A percentile compares a stretch with the other conserved stretches of the same genome.
Evolutionary conservation across 2,329 filamentous ascomycete species (phyloP).

Genomic region (Ceratocystis colombiana): DNA sequence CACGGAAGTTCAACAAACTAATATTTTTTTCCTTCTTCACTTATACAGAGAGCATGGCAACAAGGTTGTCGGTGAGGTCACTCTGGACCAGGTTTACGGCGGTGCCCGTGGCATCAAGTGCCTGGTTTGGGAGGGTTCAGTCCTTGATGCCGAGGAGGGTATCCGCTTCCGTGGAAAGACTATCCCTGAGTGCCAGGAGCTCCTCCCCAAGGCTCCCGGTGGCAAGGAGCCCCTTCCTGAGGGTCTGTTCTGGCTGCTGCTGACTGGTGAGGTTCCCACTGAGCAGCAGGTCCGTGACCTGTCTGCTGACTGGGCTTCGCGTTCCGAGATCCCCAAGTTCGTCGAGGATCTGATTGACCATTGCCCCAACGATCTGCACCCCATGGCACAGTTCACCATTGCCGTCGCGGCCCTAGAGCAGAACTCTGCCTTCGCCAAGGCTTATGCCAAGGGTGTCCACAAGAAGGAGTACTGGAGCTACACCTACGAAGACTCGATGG

Average conservation of each 20-base stretch:
- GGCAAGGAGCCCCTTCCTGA: constrained; percentile 95
- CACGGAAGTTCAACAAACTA: constrained; percentile 11
- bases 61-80: constrained; percentile 95
- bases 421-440: constrained; percentile 94
- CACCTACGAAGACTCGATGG: constrained; percentile 99
- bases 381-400: constrained; percentile 98
- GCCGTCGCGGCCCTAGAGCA: constrained; percentile 97
- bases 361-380: constrained; percentile 96
- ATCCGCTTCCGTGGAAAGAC: constrained; percentile 99
- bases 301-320: constrained; percentile 96
- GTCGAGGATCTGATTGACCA: constrained; percentile 99
- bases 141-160: constrained; percentile 96
- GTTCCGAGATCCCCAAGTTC: constrained; percentile 93
- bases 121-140: constrained; percentile 97
- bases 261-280: constrained; percentile 93
- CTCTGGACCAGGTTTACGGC: constrained; percentile 97
- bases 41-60: constrained; percentile 70
- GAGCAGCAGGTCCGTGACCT: constrained; percentile 98
- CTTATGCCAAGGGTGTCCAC: constrained; percentile 97
- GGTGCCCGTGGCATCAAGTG: constrained; percentile 98
- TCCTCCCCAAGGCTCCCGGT: constrained; percentile 93
- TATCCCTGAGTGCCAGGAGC: constrained; percentile 95
- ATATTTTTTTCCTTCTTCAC: constrained; percentile 3
- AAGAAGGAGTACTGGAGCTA: constrained; percentile 99
- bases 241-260: constrained; percentile 98